Evolutionary conservation across 176 grass and related monocot species (phyloP).

Genomic region (Stipa capillata): DNA sequence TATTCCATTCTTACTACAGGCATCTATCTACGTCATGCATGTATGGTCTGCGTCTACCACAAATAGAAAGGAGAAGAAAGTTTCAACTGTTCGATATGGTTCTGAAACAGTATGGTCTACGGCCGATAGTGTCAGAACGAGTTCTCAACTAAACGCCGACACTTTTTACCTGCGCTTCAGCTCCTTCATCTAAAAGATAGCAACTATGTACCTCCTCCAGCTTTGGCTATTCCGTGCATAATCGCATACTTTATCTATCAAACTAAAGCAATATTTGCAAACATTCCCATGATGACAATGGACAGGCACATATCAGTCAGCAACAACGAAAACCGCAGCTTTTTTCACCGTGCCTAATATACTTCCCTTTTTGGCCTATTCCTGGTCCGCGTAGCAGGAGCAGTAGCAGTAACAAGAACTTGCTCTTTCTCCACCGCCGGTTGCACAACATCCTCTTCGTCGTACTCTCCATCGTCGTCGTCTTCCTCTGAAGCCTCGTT

Average conservation of each 20-base stretch:
- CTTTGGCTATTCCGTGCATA: not conserved
- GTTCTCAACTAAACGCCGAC: not conserved
- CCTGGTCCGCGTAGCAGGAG: slow-evolving; percentile 28
- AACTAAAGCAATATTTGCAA: not conserved
- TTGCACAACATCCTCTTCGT: not conserved
- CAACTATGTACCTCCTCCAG: not conserved
- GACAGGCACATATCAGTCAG: too few species aligned
- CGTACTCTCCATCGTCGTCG: not conserved
- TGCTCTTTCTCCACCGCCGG: slow-evolving; percentile 28
- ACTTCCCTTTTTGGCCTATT: slow-evolving; percentile 48
- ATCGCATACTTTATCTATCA: not conserved
- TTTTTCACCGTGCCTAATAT: too few species aligned
- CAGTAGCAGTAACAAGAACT: slow-evolving; percentile 8
- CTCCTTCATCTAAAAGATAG: not conserved
- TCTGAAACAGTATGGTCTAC: not conserved
- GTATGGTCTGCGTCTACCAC: too few species aligned
- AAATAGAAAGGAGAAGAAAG: too few species aligned
- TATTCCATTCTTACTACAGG: too few species aligned
- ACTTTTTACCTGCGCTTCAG: not conserved
- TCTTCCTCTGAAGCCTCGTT: slow-evolving; percentile 28
- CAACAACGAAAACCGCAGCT: too few species aligned
- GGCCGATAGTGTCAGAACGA: too few species aligned
- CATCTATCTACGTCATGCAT: too few species aligned
- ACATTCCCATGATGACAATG: too few species aligned
- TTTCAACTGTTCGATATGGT: too few species aligned